Conservation (phyloP, 1,284 basidiomycete species). For the Malassezia japonica region DNA sequence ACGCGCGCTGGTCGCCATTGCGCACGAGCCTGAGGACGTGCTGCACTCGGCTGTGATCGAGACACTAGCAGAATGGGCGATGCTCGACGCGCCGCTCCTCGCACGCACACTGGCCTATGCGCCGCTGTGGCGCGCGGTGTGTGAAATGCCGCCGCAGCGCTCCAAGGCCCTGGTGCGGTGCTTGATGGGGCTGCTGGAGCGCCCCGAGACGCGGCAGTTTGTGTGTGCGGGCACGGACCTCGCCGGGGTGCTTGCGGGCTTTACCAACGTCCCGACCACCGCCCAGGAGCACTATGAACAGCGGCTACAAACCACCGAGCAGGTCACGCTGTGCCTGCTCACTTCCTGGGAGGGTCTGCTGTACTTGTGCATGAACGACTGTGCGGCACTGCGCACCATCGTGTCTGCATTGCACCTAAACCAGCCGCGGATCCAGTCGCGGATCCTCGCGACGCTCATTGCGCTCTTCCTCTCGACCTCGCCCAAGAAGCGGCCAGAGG, state of each 20-base stretch:
- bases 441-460: conserved; percentile 80
- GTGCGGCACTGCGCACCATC: conserved; percentile 71
- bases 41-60: conserved; percentile 74
- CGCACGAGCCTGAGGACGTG: conserved; percentile 83
- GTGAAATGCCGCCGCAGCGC: conserved; percentile 77
- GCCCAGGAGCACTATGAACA: conserved; percentile 49
- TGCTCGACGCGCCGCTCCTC: conserved; percentile 77
- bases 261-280: conserved; percentile 49
- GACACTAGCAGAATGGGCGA: conserved; percentile 78
- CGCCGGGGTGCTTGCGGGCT: conserved; percentile 11
- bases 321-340: conserved; percentile 67
- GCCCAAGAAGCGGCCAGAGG: no score
- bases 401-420: conserved; percentile 80
- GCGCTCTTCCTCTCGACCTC: conserved; percentile 57
- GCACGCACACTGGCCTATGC: conserved; percentile 72
- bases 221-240: conserved; percentile 75
- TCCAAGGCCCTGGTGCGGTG: conserved; percentile 71
- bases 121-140: conserved; percentile 73
- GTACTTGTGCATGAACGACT: conserved; percentile 85
- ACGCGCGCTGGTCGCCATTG: conserved; percentile 78
- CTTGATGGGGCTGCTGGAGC: conserved; percentile 76
- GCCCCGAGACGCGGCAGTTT: conserved; percentile 69
- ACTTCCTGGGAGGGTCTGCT: conserved; percentile 88
- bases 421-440: conserved; percentile 64
- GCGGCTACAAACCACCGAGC: conserved; percentile 72